Base-by-base conservation (phyloP, 225 moss, liverwort and hornwort species). In the Thuidium tamariscinum region DNA sequence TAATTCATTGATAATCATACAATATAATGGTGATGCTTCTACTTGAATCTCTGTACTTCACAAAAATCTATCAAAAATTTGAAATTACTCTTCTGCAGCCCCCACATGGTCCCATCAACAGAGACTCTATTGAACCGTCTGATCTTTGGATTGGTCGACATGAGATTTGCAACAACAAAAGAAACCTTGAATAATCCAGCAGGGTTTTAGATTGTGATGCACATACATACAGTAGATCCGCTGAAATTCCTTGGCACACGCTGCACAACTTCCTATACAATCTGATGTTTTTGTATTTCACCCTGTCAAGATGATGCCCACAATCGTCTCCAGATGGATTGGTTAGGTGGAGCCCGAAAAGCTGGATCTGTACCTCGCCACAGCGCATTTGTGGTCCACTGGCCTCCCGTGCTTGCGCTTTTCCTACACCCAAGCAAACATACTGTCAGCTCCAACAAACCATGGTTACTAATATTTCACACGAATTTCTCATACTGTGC, bases 281-380 rank as follows among this genome's bases (percentile, higher is more conserved):
- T 75, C 85, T 79, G 82, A 52, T 84, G 62, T 36, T 55, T 52
- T 85, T 55, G 48, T 48, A 62, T 75, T 83, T 52, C 83, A 89
- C 56, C 62, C 79, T 83, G 74, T 91, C 91, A 93, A 49, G 82
- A 79, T 51, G 92, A 89, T 77, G 92, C 89, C 93, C 93, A 93
- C 79, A 93, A 76, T 71, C 93, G 90, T 83, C 92, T 92, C 93
- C 93, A 93, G 77, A 93, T 92, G 52, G 93, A 92, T 88, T 89
- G 86, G 84, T 88, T 89, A 41, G 90, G 88, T 69, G 93, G 85
- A 46, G 86, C 72, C 77, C 75, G 93, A 67, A 89, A 86, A 63
- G 87, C 89, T 66, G 92, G 89, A 80, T 93, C 88, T 80, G 90
- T 89, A 67, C 93, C 90, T 56, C 89, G 89, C 92, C 92, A 93